Conservation (phyloP, 192 early-diverging fungal species). For the Pecoramyces ruminantium region DNA sequence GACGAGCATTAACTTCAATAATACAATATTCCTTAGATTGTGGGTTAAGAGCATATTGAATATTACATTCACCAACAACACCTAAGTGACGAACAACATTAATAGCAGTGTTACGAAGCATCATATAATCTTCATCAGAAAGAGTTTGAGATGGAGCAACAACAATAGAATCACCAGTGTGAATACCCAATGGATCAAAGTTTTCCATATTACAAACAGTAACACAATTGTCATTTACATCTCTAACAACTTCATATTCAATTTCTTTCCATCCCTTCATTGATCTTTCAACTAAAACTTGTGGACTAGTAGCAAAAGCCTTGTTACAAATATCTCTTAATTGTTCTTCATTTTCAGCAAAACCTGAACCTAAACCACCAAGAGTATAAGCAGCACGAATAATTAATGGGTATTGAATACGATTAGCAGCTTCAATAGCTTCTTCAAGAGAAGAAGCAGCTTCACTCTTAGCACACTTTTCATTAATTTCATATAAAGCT, state of each 20-base stretch:
- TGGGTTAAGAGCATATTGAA: conserved; percentile 96
- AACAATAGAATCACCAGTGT: conserved; percentile 98
- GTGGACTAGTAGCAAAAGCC: conserved; percentile 82
- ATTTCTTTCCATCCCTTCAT: conserved; percentile 99
- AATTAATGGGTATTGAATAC: conserved; percentile 91
- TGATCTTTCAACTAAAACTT: conserved; percentile 82
- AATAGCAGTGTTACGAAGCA: conserved; percentile 89
- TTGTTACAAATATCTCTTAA: conserved; percentile 59
- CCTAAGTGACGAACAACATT: conserved; percentile 95
- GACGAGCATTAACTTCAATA: conserved; percentile 96
- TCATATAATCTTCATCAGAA: conserved; percentile 95
- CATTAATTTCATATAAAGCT: conserved; percentile 69
- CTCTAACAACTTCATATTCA: conserved; percentile 96
- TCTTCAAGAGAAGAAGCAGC: conserved; percentile 70
- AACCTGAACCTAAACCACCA: conserved; percentile 93
- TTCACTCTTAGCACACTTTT: conserved; percentile 76
- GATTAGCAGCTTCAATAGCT: conserved; percentile 64
- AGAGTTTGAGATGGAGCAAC: conserved; percentile 95
- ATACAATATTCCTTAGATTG: conserved; percentile 87
- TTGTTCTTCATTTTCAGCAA: conserved; percentile 78
- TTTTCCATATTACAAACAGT: conserved; percentile 99
- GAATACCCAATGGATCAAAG: conserved; percentile 97
- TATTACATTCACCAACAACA: conserved; percentile 98
- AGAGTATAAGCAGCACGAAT: conserved; percentile 90
- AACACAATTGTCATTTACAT: conserved; percentile 89